Conservation (phyloP, 2,329 filamentous ascomycete species). For the Fusarium pseudograminearum region DNA sequence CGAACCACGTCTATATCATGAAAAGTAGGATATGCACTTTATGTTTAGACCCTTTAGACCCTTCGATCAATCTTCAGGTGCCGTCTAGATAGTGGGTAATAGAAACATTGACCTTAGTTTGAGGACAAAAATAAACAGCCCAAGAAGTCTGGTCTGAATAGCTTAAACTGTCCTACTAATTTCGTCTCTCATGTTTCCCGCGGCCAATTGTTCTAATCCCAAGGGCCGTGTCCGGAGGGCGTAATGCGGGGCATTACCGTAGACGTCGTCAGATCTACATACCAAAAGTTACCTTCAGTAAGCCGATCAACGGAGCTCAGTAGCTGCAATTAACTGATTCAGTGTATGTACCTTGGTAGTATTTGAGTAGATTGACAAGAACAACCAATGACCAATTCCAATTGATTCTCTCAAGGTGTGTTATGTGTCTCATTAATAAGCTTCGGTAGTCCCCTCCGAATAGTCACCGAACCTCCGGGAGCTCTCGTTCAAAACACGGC, state of each 20-base stretch:
- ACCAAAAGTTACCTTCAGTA: constrained; percentile 34
- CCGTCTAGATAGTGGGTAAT: not conserved
- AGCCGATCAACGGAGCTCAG: constrained; percentile 45
- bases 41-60: not conserved
- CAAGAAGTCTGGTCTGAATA: not conserved
- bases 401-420: constrained; percentile 15
- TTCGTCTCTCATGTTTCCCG: not conserved
- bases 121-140: not conserved
- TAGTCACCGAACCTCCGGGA: constrained; percentile 25
- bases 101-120: not conserved
- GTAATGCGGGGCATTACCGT: constrained; percentile 31
- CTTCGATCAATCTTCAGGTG: not conserved
- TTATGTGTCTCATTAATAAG: constrained; percentile 6
- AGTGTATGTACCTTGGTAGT: not conserved
- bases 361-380: not conserved
- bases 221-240: constrained; percentile 35
- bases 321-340: constrained; percentile 24
- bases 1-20: not conserved
- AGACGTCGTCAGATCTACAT: constrained; percentile 7
- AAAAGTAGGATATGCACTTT: not conserved
- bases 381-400: not conserved
- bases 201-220: not conserved
- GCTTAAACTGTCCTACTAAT: not conserved
- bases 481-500: constrained; percentile 28
- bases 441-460: constrained; percentile 32